These are phyloP conservation scores for Cydonia oblonga DNA, from an alignment of 331 rosid species.

Conservation along the genomic window DNA sequence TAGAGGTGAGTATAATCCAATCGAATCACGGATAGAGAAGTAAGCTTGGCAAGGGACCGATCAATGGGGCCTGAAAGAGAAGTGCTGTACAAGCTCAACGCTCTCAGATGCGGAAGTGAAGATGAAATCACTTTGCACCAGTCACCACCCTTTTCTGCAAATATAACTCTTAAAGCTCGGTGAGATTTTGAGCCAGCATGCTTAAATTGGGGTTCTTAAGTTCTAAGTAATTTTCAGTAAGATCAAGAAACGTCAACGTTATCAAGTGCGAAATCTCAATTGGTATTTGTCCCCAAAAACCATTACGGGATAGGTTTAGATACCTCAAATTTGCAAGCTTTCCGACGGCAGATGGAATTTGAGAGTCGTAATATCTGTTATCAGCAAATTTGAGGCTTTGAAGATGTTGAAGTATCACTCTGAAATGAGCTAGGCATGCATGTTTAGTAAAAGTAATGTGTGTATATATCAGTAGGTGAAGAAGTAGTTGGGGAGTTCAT, in stretches of 20 bases:
- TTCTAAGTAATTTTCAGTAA: neutral
- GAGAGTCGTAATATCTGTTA: neutral
- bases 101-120: neutral
- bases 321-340: conserved; percentile 19
- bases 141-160: conserved; percentile 12
- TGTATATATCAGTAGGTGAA: neutral
- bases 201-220: conserved; percentile 6
- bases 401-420: neutral
- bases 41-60: conserved; percentile 14
- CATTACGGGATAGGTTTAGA: conserved; percentile 28
- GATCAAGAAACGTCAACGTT: conserved; percentile 28
- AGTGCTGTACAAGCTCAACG: neutral
- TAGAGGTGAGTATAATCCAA: conserved; percentile 17
- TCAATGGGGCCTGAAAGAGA: conserved; percentile 27
- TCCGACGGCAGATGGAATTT: conserved; percentile 21
- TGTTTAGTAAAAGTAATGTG: neutral
- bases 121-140: conserved; percentile 25
- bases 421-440: neutral
- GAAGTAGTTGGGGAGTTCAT: neutral
- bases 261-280: conserved; percentile 3
- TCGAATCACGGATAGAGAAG: conserved; percentile 14
- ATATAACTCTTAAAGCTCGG: conserved; percentile 15
- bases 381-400: neutral
- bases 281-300: conserved; percentile 41
- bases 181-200: conserved; percentile 22